phyloP scores from a whole-genome alignment of 75 land plant species.

The Sequoia sempervirens region DNA sequence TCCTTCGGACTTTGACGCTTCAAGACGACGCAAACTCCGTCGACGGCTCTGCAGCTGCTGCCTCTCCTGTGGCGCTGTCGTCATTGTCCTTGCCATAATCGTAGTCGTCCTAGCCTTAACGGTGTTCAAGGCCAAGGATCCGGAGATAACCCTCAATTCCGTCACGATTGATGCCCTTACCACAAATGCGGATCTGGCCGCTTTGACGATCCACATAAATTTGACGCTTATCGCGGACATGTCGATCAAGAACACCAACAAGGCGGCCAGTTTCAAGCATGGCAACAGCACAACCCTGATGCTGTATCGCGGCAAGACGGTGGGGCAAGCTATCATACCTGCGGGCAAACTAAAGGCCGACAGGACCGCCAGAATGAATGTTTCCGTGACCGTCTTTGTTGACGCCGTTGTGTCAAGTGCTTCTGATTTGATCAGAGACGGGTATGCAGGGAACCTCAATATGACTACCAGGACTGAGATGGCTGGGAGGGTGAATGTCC shows the following conservation, averaged over 20 bases:
- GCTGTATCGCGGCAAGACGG: conserved; percentile 15
- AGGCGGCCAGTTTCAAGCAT: conserved; percentile 30
- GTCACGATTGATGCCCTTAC: conserved; percentile 10
- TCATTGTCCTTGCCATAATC: conserved; percentile 19
- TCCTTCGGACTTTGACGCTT: not conserved
- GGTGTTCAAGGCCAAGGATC: conserved; percentile 39
- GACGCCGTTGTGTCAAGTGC: conserved; percentile 7
- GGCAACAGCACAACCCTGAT: conserved; percentile 20
- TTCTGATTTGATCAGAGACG: conserved; percentile 13
- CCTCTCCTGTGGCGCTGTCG: conserved; percentile 12
- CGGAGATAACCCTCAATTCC: conserved; percentile 18
- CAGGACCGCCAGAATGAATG: conserved; percentile 18
- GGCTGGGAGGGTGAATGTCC: conserved; percentile 32
- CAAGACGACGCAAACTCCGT: not conserved
- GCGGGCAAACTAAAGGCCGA: conserved; percentile 26
- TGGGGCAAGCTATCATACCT: conserved; percentile 23
- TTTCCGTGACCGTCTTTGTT: conserved; percentile 25
- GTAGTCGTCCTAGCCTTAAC: conserved; percentile 35
- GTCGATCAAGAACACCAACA: conserved; percentile 42
- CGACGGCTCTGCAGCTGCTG: conserved; percentile 16
- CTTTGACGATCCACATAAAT: conserved; percentile 9
- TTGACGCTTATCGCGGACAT: conserved; percentile 20
- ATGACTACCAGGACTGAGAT: conserved; percentile 21
- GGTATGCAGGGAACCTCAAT: conserved; percentile 9
- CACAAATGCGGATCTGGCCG: not conserved